A percentile compares a stretch with the other conserved stretches of the same genome.
These are phyloP conservation scores for Pleodorina starrii DNA, from an alignment of 139 green algal species.

Conservation along the genomic window DNA sequence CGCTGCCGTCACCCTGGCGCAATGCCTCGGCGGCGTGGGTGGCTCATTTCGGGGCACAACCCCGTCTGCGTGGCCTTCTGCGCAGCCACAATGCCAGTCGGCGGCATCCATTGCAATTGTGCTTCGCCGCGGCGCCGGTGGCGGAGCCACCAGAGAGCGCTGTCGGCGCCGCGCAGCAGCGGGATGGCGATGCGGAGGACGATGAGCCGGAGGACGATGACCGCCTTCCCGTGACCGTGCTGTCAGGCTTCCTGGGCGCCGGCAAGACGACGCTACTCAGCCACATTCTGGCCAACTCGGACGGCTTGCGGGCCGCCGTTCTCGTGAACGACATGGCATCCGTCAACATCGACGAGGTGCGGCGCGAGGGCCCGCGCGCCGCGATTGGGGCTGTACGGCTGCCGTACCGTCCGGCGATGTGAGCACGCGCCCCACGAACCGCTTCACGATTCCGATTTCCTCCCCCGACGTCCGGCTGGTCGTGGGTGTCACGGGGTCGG, in stretches of 20 bases:
- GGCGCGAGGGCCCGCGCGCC: constrained; percentile 42
- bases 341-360: constrained; percentile 76
- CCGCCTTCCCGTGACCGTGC: constrained; percentile 43
- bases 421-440: no score
- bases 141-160: not conserved
- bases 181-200: not conserved
- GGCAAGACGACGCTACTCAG: constrained; percentile 92
- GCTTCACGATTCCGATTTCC: no score
- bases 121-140: not conserved
- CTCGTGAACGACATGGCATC: constrained; percentile 79
- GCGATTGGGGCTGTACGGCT: no score
- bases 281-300: constrained; percentile 72
- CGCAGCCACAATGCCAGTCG: no score
- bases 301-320: constrained; percentile 55
- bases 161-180: not conserved
- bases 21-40: not conserved
- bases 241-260: constrained; percentile 68
- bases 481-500: no score
- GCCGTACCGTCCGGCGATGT: no score
- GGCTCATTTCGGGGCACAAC: no score
- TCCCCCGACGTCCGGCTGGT: no score
- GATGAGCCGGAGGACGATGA: not conserved
- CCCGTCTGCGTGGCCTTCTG: no score
- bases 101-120: not conserved
- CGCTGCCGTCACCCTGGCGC: no score